These are phyloP conservation scores for Claviceps sp. DNA, from an alignment of 2,329 filamentous ascomycete genomes.

Conservation along the genomic window DNA sequence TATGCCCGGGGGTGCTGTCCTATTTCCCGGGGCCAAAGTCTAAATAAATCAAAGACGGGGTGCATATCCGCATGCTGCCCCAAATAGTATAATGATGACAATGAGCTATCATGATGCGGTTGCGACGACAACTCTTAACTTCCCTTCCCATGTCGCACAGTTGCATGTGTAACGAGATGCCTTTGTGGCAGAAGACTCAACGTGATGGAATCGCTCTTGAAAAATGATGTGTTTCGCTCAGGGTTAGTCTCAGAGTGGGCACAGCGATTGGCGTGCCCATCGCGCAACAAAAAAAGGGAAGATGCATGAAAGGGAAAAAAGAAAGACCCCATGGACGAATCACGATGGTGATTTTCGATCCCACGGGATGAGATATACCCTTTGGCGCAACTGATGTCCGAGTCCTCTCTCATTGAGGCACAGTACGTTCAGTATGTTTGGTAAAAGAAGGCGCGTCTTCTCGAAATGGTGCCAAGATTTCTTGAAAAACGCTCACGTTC, in stretches of 20 bases:
- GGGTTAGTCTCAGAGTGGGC: too few species aligned
- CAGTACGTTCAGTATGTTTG: not conserved
- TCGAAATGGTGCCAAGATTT: slow-evolving; percentile 5
- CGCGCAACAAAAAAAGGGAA: not conserved
- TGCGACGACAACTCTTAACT: too few species aligned
- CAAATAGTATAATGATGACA: not conserved
- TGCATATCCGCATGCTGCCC: slow-evolving; percentile 1
- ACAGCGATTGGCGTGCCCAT: too few species aligned
- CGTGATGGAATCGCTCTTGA: too few species aligned
- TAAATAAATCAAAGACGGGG: not conserved
- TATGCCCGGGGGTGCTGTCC: not conserved
- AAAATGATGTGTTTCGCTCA: too few species aligned
- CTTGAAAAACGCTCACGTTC: slow-evolving; percentile 8
- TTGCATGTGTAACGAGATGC: too few species aligned
- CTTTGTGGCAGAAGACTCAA: too few species aligned
- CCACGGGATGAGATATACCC: too few species aligned
- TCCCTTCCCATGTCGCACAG: too few species aligned
- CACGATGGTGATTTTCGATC: too few species aligned
- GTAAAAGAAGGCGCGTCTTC: not conserved
- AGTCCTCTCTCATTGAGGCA: not conserved
- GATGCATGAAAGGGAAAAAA: not conserved
- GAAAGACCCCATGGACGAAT: not conserved
- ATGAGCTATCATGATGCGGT: not conserved
- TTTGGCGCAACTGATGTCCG: too few species aligned
- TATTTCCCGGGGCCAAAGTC: slow-evolving; percentile 1